These are phyloP conservation scores for Cadophora malorum DNA, from an alignment of 2,329 filamentous ascomycete genomes.

Conservation along the genomic window DNA sequence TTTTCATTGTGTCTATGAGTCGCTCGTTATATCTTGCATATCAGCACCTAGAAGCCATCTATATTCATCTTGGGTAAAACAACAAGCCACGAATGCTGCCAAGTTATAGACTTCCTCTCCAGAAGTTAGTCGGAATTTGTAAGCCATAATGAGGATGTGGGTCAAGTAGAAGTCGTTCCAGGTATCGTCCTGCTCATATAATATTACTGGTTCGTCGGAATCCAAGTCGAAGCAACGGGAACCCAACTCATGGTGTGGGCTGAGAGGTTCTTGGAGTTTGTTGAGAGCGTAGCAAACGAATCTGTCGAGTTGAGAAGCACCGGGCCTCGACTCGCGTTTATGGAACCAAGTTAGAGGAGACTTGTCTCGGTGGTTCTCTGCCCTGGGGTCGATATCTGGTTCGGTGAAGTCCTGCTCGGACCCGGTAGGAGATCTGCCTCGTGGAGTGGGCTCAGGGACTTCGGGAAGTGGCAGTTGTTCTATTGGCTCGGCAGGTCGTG, in stretches of 20 bases:
- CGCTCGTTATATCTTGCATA: too few relatives aligned
- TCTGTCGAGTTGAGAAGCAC: neutral
- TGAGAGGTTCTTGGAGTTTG: constrained; percentile 2
- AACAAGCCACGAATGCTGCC: neutral
- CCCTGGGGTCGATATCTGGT: neutral
- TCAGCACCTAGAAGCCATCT: neutral
- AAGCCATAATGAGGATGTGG: neutral
- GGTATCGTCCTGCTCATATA: neutral
- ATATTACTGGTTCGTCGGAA: neutral
- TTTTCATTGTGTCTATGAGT: too few relatives aligned
- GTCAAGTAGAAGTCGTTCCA: neutral
- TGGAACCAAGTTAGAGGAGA: neutral
- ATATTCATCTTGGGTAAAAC: neutral
- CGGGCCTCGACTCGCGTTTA: neutral
- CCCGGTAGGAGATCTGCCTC: neutral
- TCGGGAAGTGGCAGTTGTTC: neutral
- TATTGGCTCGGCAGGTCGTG: neutral
- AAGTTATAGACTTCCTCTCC: neutral
- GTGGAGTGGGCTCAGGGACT: neutral
- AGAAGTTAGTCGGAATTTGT: neutral
- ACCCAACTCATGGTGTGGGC: neutral
- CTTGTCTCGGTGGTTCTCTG: neutral
- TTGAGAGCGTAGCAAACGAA: neutral
- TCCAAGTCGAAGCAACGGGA: neutral
- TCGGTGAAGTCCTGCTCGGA: neutral